Evolutionary conservation across 805 yeast genomes (phyloP).

Genomic region (Grigorovia transvaalensis): DNA sequence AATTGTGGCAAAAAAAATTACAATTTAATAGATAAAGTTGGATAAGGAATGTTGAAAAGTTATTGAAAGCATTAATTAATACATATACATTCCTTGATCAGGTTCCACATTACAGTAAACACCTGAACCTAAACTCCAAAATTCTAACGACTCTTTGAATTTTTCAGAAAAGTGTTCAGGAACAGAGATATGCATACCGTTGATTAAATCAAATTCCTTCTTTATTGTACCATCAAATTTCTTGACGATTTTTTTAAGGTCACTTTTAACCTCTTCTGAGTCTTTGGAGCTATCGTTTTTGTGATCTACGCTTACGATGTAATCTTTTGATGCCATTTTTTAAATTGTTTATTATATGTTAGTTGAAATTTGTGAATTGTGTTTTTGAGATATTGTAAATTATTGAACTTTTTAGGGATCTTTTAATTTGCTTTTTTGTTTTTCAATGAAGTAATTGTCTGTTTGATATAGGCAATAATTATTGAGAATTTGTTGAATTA

Average conservation of each 20-base stretch:
- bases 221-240: slow-evolving; percentile 36
- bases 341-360: neutral
- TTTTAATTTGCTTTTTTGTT: too few relatives aligned
- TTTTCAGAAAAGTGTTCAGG: neutral
- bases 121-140: slow-evolving; percentile 11
- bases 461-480: too few relatives aligned
- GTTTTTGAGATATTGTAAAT: too few relatives aligned
- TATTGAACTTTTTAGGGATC: neutral
- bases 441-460: neutral
- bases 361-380: too few relatives aligned
- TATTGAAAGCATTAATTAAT: neutral
- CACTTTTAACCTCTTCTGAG: slow-evolving; percentile 2
- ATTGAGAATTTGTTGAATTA: too few relatives aligned
- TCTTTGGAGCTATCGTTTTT: neutral
- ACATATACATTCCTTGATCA: slow-evolving; percentile 24
- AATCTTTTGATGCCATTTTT: neutral
- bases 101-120: slow-evolving; percentile 15
- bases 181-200: slow-evolving; percentile 24
- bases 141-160: slow-evolving; percentile 7
- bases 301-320: neutral
- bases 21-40: too few relatives aligned
- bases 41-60: neutral
- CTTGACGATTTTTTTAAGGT: slow-evolving; percentile 28
- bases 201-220: slow-evolving; percentile 30
- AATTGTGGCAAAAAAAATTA: too few relatives aligned